These are phyloP conservation scores for Phytophthora podocarpi DNA, from an alignment of 352 stramenopile species.

Conservation along the genomic window DNA sequence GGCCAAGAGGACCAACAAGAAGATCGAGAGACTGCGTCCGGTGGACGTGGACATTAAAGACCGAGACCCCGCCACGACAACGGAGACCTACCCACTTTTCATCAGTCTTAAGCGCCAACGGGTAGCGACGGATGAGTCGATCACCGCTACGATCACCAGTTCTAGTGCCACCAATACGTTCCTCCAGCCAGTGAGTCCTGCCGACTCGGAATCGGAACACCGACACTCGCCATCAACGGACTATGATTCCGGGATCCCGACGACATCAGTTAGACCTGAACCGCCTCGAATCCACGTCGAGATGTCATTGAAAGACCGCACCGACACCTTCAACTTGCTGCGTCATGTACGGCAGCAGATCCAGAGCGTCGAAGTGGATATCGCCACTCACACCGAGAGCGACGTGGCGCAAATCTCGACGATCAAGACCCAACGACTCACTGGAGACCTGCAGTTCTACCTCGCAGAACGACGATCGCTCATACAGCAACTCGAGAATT, in stretches of 20 bases:
- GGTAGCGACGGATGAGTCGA: not conserved
- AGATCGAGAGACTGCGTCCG: not conserved
- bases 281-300: not conserved
- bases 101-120: constrained; percentile 14
- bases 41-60: not conserved
- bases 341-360: constrained; percentile 26
- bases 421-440: constrained; percentile 19
- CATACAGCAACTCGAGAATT: constrained; percentile 27
- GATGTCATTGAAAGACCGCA: constrained; percentile 21
- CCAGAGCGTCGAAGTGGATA: constrained; percentile 16
- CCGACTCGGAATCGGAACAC: not conserved
- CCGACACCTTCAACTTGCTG: constrained; percentile 21
- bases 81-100: not conserved
- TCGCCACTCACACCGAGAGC: constrained; percentile 7
- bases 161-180: constrained; percentile 11
- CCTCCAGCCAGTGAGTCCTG: constrained; percentile 17
- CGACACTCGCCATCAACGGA: not conserved
- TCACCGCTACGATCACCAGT: not conserved
- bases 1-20: not conserved
- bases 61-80: not conserved
- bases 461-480: constrained; percentile 20
- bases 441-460: constrained; percentile 27
- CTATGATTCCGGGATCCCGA: constrained; percentile 1
- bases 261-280: not conserved
- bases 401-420: not conserved